A percentile compares a stretch with the other conserved stretches of the same genome.
phyloP scores from a whole-genome alignment of 805 yeast genomes.

The Zygosaccharomyces bisporus region DNA sequence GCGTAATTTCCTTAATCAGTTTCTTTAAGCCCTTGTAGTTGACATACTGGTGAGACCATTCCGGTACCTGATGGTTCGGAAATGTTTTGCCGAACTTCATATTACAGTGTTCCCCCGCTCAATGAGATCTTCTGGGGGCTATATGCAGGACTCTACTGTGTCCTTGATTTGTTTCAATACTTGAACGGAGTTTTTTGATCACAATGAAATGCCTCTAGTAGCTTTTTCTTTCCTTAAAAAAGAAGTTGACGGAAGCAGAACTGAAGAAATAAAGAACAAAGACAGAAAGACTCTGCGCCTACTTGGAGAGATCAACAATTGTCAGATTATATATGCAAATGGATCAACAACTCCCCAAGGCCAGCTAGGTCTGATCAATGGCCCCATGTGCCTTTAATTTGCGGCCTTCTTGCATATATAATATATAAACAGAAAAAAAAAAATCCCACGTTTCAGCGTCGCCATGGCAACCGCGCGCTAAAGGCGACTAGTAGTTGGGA shows the following conservation, averaged over 20 bases:
- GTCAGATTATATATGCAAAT: background rate
- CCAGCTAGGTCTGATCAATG: background rate
- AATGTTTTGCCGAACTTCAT: slow-evolving; percentile 85
- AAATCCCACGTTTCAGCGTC: slow-evolving; percentile 2
- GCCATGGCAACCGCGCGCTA: background rate
- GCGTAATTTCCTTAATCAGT: slow-evolving; percentile 62
- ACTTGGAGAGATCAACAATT: background rate
- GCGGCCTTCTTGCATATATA: background rate
- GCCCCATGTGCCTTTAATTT: background rate
- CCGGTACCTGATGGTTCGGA: slow-evolving; percentile 85
- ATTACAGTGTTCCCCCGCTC: background rate
- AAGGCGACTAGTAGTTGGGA: slow-evolving; percentile 49
- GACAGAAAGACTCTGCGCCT: background rate
- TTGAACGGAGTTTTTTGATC: background rate
- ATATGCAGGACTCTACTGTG: background rate
- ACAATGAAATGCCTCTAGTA: background rate
- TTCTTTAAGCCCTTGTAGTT: slow-evolving; percentile 83
- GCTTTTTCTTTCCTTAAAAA: background rate
- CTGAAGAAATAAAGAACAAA: background rate
- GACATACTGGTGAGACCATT: slow-evolving; percentile 79
- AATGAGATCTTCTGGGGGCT: background rate
- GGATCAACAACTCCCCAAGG: background rate
- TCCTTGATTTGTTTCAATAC: background rate
- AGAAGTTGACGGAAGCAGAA: background rate
- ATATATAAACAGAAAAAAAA: background rate